A percentile compares a stretch with the other conserved stretches of the same genome.
Conservation (phyloP, 2,329 filamentous ascomycete species). For the Bipolaris sorokiniana region DNA sequence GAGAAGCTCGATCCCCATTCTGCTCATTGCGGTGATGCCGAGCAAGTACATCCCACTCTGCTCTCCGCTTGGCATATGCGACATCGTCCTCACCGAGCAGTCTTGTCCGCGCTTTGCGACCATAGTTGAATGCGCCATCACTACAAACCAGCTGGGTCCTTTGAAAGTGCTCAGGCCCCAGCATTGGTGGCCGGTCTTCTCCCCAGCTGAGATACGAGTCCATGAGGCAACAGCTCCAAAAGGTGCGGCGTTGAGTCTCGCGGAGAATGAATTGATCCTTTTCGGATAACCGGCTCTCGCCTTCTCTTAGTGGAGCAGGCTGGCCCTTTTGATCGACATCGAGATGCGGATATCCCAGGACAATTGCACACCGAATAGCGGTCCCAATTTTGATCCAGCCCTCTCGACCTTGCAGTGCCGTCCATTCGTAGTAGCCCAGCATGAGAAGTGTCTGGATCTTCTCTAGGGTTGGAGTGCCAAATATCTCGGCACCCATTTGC, state of each 20-base stretch:
- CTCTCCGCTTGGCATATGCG: slow-evolving; percentile 21
- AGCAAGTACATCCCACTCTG: slow-evolving; percentile 8
- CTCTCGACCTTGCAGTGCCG: slow-evolving; percentile 64
- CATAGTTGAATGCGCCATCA: slow-evolving; percentile 68
- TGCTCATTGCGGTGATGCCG: slow-evolving; percentile 6
- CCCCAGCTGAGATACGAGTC: slow-evolving; percentile 73
- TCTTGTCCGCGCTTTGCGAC: slow-evolving; percentile 60
- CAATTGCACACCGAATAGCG: slow-evolving; percentile 63
- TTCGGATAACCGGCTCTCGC: slow-evolving; percentile 22
- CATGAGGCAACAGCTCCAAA: slow-evolving; percentile 76
- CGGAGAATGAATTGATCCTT: slow-evolving; percentile 61
- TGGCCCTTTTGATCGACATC: slow-evolving; percentile 35
- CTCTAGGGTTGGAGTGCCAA: slow-evolving; percentile 60
- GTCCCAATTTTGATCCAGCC: slow-evolving; percentile 71
- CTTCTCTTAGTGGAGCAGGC: slow-evolving; percentile 4
- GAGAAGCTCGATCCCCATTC: neutral
- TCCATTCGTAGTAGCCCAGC: slow-evolving; percentile 75
- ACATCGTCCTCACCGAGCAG: slow-evolving; percentile 27
- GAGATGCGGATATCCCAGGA: slow-evolving; percentile 39
- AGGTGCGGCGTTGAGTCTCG: slow-evolving; percentile 71
- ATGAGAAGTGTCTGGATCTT: slow-evolving; percentile 72
- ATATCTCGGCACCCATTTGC: slow-evolving; percentile 45
- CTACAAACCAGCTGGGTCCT: slow-evolving; percentile 71
- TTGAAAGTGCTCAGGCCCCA: slow-evolving; percentile 63
- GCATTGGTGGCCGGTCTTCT: slow-evolving; percentile 64